A percentile compares a stretch with the other conserved stretches of the same genome.
These are phyloP conservation scores for Plasmodium chabaudi DNA, from an alignment of 169 alveolate species.

Conservation along the genomic window DNA sequence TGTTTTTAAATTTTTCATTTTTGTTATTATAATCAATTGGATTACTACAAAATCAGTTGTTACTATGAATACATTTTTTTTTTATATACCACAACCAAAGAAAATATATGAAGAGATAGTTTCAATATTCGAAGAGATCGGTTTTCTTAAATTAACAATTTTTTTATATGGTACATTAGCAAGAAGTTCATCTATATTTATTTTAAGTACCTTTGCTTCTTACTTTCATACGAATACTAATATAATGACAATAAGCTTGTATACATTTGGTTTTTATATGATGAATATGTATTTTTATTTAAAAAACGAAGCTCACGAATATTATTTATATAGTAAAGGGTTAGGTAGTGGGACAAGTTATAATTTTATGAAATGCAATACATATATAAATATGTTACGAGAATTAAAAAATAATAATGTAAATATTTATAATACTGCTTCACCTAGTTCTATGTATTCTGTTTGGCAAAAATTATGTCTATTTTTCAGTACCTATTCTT, in stretches of 20 bases:
- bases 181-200: conserved; percentile 70
- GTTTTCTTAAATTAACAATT: conserved; percentile 33
- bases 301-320: conserved; percentile 70
- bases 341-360: not conserved
- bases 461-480: conserved; percentile 74
- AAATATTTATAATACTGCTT: not conserved
- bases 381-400: conserved; percentile 48
- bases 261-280: conserved; percentile 47
- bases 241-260: conserved; percentile 38
- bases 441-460: conserved; percentile 5
- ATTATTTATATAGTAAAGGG: conserved; percentile 11
- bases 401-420: not conserved
- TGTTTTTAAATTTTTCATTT: conserved; percentile 63
- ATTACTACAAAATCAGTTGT: conserved; percentile 63
- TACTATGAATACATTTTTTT: conserved; percentile 54
- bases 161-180: conserved; percentile 69
- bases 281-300: conserved; percentile 64
- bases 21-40: conserved; percentile 67
- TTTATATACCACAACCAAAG: conserved; percentile 34
- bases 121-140: conserved; percentile 39
- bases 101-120: conserved; percentile 53
- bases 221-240: conserved; percentile 59
- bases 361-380: conserved; percentile 65
- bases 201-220: conserved; percentile 71
- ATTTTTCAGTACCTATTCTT: conserved; percentile 63